phyloP scores from a whole-genome alignment of 2,329 filamentous ascomycete species.

The Claviceps sp. region DNA sequence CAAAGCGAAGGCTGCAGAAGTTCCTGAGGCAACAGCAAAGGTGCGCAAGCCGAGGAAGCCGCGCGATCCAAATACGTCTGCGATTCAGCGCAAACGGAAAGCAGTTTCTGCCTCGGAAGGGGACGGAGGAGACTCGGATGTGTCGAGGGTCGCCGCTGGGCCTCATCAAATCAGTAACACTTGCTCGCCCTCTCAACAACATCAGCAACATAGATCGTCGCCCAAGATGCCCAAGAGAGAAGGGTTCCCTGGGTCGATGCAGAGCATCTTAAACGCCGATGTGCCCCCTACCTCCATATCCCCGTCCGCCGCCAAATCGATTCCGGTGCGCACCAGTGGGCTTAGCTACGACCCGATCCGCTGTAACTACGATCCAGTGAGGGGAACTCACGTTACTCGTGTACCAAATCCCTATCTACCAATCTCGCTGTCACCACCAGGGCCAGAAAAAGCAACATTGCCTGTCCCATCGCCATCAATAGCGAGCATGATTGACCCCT shows the following conservation, averaged over 20 bases:
- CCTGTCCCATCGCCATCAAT: slow-evolving; percentile 62
- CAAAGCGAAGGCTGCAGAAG: slow-evolving; percentile 28
- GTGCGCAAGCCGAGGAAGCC: slow-evolving; percentile 41
- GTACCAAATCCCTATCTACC: slow-evolving; percentile 33
- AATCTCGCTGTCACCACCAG: slow-evolving; percentile 37
- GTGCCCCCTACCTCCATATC: slow-evolving; percentile 26
- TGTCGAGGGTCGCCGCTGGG: slow-evolving; percentile 13
- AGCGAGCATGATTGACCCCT: slow-evolving; percentile 66
- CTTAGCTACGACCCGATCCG: slow-evolving; percentile 86
- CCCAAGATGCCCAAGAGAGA: slow-evolving; percentile 40
- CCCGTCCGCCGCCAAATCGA: slow-evolving; percentile 24
- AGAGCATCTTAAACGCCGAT: slow-evolving; percentile 42
- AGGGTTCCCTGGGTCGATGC: slow-evolving; percentile 37
- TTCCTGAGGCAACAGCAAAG: slow-evolving; percentile 30
- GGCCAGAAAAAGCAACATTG: slow-evolving; percentile 16
- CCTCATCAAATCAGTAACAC: slow-evolving; percentile 10
- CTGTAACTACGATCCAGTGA: slow-evolving; percentile 53
- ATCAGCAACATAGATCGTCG: slow-evolving; percentile 14
- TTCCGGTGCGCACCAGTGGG: slow-evolving; percentile 50
- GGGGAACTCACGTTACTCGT: slow-evolving; percentile 45
- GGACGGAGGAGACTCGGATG: slow-evolving; percentile 19
- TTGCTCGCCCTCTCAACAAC: slow-evolving; percentile 11
- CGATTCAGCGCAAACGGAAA: slow-evolving; percentile 43
- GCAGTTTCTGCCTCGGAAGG: slow-evolving; percentile 25
- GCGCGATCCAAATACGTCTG: slow-evolving; percentile 43